Base-by-base conservation (phyloP, 495 filamentous ascomycete genomes). In the Podospora comata region DNA sequence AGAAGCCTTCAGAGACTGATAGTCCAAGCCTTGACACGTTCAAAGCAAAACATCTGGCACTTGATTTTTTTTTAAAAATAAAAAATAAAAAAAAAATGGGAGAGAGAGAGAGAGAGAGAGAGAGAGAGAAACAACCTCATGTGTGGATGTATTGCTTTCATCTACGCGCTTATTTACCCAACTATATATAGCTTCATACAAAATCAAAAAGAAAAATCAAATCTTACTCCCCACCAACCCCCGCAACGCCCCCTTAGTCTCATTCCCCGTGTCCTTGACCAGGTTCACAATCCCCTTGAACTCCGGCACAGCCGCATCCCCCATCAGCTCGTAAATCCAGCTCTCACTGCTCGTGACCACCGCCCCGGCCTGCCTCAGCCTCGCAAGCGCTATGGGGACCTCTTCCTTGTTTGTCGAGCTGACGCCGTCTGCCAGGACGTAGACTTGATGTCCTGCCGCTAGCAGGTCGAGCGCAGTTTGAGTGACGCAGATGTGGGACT, bases 401-500 rank as follows among this genome's bases (percentile, higher is more conserved):
- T 99, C 95, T 75, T 91, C 88, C 23, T 80, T 77, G 79, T 97
- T 95, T 73, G 91, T 90, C 78, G 89, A 93, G 70, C 89, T 92
- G 27, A 97, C 93, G 39, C 88, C 95, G 79, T 99, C 95, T n/a
- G 93, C 92, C 7, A 97, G 78, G 4, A 98, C 80, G 73, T 96
- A 97, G 7, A 98, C 94, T 58, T 85, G 79, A 77, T 97, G 91
- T 0, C 92, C 92, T 1, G 85, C 84, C 59, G 76, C 79, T 4
- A 96, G 76, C 27, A 96, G 75, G 79, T 97, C 95, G 2, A 98
- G 83, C 32, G 91, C 87, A 26, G 94, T 97, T 82, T 97, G 94
- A 68, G 91, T 92, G 3, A 99, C 88, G 80, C 95, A 99, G 74
- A 99, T 94, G 77, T 99, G 95, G 27, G 86, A 85, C 79, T 99